Conservation (phyloP, 495 filamentous ascomycete genomes). For the Lophium mytilinum region DNA sequence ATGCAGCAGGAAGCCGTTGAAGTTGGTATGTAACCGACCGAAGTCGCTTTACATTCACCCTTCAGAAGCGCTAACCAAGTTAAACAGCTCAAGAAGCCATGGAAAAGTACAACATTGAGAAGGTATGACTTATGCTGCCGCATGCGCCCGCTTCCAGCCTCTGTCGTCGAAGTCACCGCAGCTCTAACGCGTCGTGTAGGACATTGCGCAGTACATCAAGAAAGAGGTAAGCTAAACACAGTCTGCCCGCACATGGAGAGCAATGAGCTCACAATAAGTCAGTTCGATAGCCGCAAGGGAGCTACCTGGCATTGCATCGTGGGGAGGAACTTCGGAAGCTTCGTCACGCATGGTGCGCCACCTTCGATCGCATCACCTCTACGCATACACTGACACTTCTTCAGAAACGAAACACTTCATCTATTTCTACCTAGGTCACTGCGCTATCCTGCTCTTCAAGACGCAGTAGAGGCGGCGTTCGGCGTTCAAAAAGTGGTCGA, state of each 20-base stretch:
- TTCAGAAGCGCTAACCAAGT: conserved; percentile 5
- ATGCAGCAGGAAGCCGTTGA: conserved; percentile 94
- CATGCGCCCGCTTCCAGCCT: background rate
- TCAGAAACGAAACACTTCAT: conserved; percentile 99
- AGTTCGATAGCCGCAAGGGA: conserved; percentile 88
- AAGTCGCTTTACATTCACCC: background rate
- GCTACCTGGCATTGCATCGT: conserved; percentile 99
- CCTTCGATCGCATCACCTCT: background rate
- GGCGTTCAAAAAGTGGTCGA: conserved; percentile 1
- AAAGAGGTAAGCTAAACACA: conserved; percentile 57
- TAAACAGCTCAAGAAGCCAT: conserved; percentile 81
- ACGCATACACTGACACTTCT: background rate
- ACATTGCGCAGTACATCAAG: conserved; percentile 97
- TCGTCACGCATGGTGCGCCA: conserved; percentile 86
- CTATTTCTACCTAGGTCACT: conserved; percentile 99
- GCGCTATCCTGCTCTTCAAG: conserved; percentile 98
- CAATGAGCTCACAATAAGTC: background rate
- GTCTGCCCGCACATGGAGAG: background rate
- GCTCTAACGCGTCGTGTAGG: conserved; percentile 41
- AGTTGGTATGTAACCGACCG: conserved; percentile 58
- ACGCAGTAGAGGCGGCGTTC: conserved; percentile 57
- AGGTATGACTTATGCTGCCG: conserved; percentile 44
- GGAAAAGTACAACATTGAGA: conserved; percentile 86
- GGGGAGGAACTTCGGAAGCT: conserved; percentile 96
- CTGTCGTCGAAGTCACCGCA: background rate